Base-by-base conservation (phyloP, 2,329 filamentous ascomycete genomes). In the Tolypocladium tundrense region DNA sequence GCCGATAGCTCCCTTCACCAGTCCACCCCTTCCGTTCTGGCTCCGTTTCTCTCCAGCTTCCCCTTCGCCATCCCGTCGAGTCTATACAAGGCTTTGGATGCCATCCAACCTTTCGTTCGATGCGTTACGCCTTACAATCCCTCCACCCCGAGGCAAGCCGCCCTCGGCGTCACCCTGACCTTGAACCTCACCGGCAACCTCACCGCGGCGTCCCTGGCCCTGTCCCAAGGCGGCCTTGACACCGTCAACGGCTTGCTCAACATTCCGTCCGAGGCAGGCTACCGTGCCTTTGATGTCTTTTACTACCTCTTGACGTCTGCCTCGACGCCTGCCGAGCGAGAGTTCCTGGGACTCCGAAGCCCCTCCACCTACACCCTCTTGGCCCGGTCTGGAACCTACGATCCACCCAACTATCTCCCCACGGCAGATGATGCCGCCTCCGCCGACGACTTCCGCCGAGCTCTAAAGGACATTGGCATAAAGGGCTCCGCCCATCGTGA, bases 271-370 rank as follows among this genome's bases (percentile, higher is more conserved):
- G 86, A 96, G 68, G 69, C 85, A 8, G 94, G 94, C 14, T 91
- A 91, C 72, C 87, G 94, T 61, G 94, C 93, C 4, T 99, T 99
- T 65, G 93, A 99, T 68, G 94, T 96, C 54, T 97, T 99, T 69
- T 97, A 99, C 75, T 97, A 97, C 67, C 84, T 99, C 1, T 80
- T 97, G 48, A 95, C 92, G 0, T 91, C 89, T n/a, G 88, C 90
- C 0, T 96, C 94, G 0, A 94, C 90, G 1, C 85, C 88, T 4
- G 87, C 91, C 1, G 94, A 99, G 74, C 82, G 91, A 58, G 93
- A 97, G 69, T 96, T 92, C 60, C 77, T 99, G 16, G 86, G 88
- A 33, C 81, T 99, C 37, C 88, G 91, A 73, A 79, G 85, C 10
- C 84, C 90, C 3, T 88, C 89, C 4, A 80, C 83, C 50, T 99